Percentiles rank a stretch among this genome's conserved stretches.
These are phyloP conservation scores for Lactarius psammicola DNA, from an alignment of 768 basidiomycete species.

Conservation along the genomic window DNA sequence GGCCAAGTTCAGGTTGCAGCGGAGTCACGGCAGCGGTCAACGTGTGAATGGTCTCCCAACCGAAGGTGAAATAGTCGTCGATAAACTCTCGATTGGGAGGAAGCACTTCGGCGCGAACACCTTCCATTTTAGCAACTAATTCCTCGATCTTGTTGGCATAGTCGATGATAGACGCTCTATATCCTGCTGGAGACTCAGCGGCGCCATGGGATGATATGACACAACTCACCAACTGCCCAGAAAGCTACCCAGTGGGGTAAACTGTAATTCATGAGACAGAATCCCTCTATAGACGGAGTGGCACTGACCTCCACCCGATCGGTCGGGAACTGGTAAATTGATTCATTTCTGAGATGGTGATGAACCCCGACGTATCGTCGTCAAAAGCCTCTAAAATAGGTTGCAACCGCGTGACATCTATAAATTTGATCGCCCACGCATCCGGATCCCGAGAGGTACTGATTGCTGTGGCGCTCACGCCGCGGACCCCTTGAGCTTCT, in stretches of 20 bases:
- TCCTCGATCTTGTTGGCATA: slow-evolving; percentile 23
- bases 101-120: slow-evolving; percentile 10
- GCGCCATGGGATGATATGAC: neutral
- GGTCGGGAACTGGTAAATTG: slow-evolving; percentile 34
- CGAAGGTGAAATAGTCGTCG: neutral
- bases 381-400: slow-evolving; percentile 37
- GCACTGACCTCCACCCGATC: slow-evolving; percentile 32
- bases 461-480: neutral
- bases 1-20: neutral
- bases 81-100: slow-evolving; percentile 12
- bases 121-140: slow-evolving; percentile 22
- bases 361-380: slow-evolving; percentile 38
- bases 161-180: slow-evolving; percentile 17
- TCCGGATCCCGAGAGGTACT: slow-evolving; percentile 17
- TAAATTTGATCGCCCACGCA: slow-evolving; percentile 33
- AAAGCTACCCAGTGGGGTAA: slow-evolving; percentile 37
- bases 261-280: slow-evolving; percentile 14
- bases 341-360: slow-evolving; percentile 37
- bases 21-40: slow-evolving; percentile 8
- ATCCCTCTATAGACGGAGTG: neutral
- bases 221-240: slow-evolving; percentile 32
- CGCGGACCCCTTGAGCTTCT: neutral
- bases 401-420: slow-evolving; percentile 30
- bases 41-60: slow-evolving; percentile 8
- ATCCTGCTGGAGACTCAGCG: slow-evolving; percentile 10